Evolutionary conservation across 2,329 filamentous ascomycete species (phyloP), one percentile per base, ranked within the genome.

Genomic region (Xylaria sp.): DNA sequence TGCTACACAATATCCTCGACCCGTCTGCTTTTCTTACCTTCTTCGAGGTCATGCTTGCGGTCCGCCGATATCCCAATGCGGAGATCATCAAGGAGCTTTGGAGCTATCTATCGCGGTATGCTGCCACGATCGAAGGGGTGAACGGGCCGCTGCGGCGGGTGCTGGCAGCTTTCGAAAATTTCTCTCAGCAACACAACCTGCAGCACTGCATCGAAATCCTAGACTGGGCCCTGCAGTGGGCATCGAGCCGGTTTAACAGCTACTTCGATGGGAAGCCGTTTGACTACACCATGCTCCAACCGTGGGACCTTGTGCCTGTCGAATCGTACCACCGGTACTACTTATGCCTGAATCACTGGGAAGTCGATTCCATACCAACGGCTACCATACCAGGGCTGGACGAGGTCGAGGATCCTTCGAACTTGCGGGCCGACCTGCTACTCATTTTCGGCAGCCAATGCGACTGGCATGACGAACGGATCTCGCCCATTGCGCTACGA

Each of bases 261-360:
- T 61, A 43, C n/a, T 65, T 67, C 38, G 65, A 67, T 22, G 63
- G 63, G n/a, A 60, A 59, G 21, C 56, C 62, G 6, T 67, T 67
- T 44, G 65, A 67, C 44, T 67, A 66, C 44, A 66, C 60, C 11
- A 58, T 66, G 48, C 57, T 67, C 11, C 54, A 57, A n/a, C 65
- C 65, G 13, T 67, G 65, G 65, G 65, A 67, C 43, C 53, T 67
- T 17, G 48, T 64, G 2, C 62, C 64, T 8, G 52, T 66, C 22
- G 48, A 54, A 8, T 63, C 63, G 1, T 66, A 66, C 29, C 65
- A 67, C 39, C 57, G 65, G 8, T 67, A 66, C 34, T 67, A 67
- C 44, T 50, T 67, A n/a, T 66, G 57, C 21, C 55, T 65, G n/a
- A 55, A 56, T 13, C 21, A 44, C n/a, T 67, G 65, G 65, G 53